Evolutionary conservation across 331 rosid species (phyloP), one percentile per base, ranked within the genome.

Genomic region (Pyrus hybrid): DNA sequence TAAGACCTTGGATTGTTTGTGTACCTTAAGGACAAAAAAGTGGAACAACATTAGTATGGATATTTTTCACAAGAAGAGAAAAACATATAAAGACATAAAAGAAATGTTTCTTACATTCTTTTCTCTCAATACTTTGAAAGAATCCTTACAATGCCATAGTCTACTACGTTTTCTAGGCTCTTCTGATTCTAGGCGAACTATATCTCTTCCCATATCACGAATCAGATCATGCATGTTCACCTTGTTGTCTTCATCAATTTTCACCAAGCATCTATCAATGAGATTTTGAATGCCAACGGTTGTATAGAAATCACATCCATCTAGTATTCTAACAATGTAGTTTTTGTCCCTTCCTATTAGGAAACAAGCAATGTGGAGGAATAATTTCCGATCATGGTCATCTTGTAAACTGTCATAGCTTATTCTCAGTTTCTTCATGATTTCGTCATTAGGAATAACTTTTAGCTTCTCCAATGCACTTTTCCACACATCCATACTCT

Each of bases 351-450:
- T 62, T 17, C 66, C 72, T 0, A n/a, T 7, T 17, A 77, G 25
- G 14, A 61, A 77, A 23, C 81, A 77, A 17, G 76, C 72, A 32
- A 77, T 71, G 68, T 77, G 56, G 22, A 77, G 72, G 30, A 70
- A 77, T 30, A 70, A 23, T 0, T 29, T 16, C 25, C 14, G 35
- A 3, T 53, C 37, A 5, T 26, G 60, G 7, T 21, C 14, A 32
- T 71, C 71, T 60, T 54, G 16, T 1, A 32, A 16, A 9, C n/a
- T 14, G n/a, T 63, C 77, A 3, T 49, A 78, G 4, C 67, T 77
- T n/a, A 70, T 63, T 49, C 53, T 32, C 1, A 70, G 81, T 49
- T 49, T 51, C 0, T 32, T 5, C 45, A 49, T 17, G 60, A 78
- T 70, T 32, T 63, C 32, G 0, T 2, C 14, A 7, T 71, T 22